Percentiles rank a stretch among this genome's conserved stretches.
phyloP scores from a whole-genome alignment of 169 alveolate genomes.

The Plasmodium gonderi region DNA sequence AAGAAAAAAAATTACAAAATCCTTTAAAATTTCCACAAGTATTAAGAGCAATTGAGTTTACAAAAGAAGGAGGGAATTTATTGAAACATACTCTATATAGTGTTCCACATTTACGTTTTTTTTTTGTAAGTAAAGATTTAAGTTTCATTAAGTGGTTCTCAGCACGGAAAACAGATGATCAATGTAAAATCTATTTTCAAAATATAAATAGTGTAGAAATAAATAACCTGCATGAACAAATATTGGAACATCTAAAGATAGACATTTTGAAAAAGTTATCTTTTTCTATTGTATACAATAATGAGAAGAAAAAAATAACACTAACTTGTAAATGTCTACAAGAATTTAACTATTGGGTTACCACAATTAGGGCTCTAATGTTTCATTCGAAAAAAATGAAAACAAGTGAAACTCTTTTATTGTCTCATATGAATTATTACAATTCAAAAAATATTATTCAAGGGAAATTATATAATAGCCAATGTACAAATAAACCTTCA shows the following conservation, averaged over 20 bases:
- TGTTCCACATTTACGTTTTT: slow-evolving; percentile 45
- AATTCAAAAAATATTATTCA: background rate
- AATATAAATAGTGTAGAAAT: slow-evolving; percentile 34
- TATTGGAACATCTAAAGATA: slow-evolving; percentile 9
- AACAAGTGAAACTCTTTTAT: background rate
- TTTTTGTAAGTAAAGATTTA: slow-evolving; percentile 41
- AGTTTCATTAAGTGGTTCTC: slow-evolving; percentile 44
- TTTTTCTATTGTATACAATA: slow-evolving; percentile 35
- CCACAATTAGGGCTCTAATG: slow-evolving; percentile 41
- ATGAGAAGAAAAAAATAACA: slow-evolving; percentile 51
- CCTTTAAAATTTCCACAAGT: slow-evolving; percentile 38
- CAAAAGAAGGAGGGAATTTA: slow-evolving; percentile 60
- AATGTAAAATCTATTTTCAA: slow-evolving; percentile 31
- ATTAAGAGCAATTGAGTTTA: slow-evolving; percentile 43
- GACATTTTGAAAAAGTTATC: slow-evolving; percentile 29
- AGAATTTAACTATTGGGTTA: slow-evolving; percentile 54
- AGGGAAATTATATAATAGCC: background rate
- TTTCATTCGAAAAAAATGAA: slow-evolving; percentile 20
- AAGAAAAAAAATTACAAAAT: background rate
- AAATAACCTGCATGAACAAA: slow-evolving; percentile 2
- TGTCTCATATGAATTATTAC: slow-evolving; percentile 6
- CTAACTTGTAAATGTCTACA: slow-evolving; percentile 40
- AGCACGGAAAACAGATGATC: slow-evolving; percentile 41
- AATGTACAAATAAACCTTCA: background rate
- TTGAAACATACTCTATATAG: slow-evolving; percentile 46